Evolutionary conservation across 1,284 basidiomycete genomes (phyloP).

Genomic region (Ganoderma sp.): DNA sequence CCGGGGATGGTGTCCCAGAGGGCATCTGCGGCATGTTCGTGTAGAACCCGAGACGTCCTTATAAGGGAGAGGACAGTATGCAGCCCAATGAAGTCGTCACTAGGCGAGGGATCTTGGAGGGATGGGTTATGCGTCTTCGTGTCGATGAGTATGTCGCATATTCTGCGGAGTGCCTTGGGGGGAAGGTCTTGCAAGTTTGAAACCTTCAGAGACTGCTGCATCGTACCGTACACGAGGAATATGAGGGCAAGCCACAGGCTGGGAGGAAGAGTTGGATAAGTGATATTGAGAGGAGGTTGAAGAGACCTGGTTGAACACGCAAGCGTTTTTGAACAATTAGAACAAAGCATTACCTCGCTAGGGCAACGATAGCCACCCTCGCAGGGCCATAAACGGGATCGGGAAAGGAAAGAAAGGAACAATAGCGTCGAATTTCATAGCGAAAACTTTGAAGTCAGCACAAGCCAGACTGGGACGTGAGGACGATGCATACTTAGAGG

Average conservation of each 20-base stretch:
- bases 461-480: background rate
- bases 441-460: background rate
- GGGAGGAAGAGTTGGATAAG: background rate
- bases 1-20: conserved; percentile 19
- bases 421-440: background rate
- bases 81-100: background rate
- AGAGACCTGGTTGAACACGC: background rate
- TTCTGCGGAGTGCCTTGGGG: background rate
- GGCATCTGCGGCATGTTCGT: conserved; percentile 17
- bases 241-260: background rate
- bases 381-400: no score
- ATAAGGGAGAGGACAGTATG: conserved; percentile 12
- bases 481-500: background rate
- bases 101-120: background rate
- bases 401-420: no score
- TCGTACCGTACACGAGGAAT: background rate
- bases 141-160: background rate
- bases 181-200: background rate
- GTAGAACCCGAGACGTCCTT: conserved; percentile 15
- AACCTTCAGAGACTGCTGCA: background rate
- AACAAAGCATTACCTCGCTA: background rate
- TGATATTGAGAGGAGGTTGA: background rate
- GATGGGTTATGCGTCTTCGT: background rate
- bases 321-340: background rate
- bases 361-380: background rate